Base-by-base conservation (phyloP, 2,329 filamentous ascomycete genomes). In the Colletotrichum costaricense region DNA sequence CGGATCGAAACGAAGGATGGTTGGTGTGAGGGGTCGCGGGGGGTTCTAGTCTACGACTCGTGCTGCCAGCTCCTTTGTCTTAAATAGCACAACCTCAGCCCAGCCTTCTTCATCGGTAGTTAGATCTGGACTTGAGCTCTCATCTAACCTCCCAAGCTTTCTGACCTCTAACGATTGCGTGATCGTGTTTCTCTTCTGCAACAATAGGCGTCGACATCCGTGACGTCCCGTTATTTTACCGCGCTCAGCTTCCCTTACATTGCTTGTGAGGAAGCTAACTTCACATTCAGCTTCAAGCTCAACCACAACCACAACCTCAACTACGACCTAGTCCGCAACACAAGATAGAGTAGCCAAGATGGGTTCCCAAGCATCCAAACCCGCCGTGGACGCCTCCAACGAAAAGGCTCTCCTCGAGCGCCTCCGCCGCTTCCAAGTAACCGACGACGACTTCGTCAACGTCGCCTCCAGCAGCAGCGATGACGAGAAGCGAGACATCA, bases 401-500 rank as follows among this genome's bases (percentile, higher is more conserved):
- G 85, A 88, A 75, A 87, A 86, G 79, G 85, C 84, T 12, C 78
- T 87, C 49, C 77, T 86, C 22, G 84, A 87, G 73, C 83, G 84
- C 22, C 81, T 88, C 12, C 81, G 81, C 67, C 80, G 80, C 52
- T 81, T 90, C 59, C 83, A 87, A 67, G 73, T 89, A 46, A 84
- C 86, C 46, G 85, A 88, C 56, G 86, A 88, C 52, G 88, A 89
- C 62, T 91, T 88, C 70, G 81, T 90, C 35, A 83, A 88, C 72
- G 81, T 91, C n/a, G 83, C 24, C 22, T 14, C 19, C 9, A 90
- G 86, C 64, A 69, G 89, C 63, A 83, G 86, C 52, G 84, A 88
- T 55, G 86, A 88, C 55, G 88, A 89, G 60, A 91, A 88, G 73
- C 81, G 90, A 35, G 83, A 88, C 72, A 81, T 91, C 33, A 83